These are phyloP conservation scores for Colletotrichum paranaense DNA, from an alignment of 2,329 filamentous ascomycete genomes.

Conservation along the genomic window DNA sequence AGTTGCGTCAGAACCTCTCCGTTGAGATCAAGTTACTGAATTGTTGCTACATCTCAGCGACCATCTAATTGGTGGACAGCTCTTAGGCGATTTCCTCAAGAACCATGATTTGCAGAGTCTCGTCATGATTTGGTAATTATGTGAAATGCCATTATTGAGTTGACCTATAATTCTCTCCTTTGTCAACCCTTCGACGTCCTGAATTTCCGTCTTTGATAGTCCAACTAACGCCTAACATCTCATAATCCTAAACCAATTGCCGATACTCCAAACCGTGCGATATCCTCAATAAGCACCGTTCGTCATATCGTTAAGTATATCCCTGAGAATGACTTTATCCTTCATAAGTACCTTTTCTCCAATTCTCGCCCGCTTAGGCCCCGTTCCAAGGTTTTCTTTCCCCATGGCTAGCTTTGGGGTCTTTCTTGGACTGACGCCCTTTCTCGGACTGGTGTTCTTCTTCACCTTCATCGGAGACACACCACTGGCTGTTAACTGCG, in stretches of 20 bases:
- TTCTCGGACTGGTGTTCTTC: constrained; percentile 15
- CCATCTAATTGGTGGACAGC: neutral
- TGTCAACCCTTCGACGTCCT: neutral
- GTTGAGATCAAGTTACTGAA: neutral
- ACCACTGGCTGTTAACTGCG: constrained; percentile 56
- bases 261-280: constrained; percentile 21
- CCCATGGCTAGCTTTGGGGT: constrained; percentile 28
- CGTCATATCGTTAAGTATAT: constrained; percentile 81
- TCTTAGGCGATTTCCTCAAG: neutral
- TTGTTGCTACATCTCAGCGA: neutral
- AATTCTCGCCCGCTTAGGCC: constrained; percentile 67
- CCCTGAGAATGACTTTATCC: constrained; percentile 75
- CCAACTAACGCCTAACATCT: neutral
- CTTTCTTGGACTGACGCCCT: neutral
- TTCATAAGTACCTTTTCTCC: constrained; percentile 73
- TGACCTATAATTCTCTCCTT: neutral
- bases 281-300: constrained; percentile 51
- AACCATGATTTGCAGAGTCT: too few species aligned
- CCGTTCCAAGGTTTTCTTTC: constrained; percentile 61
- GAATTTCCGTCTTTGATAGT: neutral
- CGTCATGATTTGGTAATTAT: neutral
- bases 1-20: neutral
- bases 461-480: constrained; percentile 25
- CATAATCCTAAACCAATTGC: constrained; percentile 21
- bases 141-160: neutral